Evolutionary conservation across 2,329 filamentous ascomycete genomes (phyloP), one percentile per base, ranked within the genome.

Genomic region (Ophiosphaerella narmari): DNA sequence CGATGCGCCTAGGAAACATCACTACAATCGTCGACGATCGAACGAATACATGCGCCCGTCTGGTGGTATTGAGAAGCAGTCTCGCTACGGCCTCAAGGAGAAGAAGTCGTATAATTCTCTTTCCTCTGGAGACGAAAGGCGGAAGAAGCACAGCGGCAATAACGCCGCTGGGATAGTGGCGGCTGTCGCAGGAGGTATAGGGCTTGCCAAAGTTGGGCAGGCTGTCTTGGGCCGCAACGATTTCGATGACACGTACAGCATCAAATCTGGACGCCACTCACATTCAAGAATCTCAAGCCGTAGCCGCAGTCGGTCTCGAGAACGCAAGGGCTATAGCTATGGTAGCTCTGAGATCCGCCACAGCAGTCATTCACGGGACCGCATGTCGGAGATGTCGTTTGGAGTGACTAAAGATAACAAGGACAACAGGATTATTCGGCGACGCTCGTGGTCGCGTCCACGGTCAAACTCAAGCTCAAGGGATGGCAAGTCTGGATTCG

Each of bases 1-100:
- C 51, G 79, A 86, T 64, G 85, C 84, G 0, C 85, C 85, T 5
- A 77, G 85, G 44, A 82, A 81, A 56, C 85, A 87, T 62, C 74
- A 85, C 59, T 83, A 83, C 63, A 71, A 78, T 50, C 58, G 60
- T 26, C 71, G 71, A 29, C 68, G 75, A 39, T 81, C 79, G 2
- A 71, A 73, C 47, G 80, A 82, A 53, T 58, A 59, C 34, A 60
- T 69, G 57, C 69, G 70, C 12, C 67, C 70, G 4, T 65, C 72
- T 18, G 77, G 83, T n/a, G 77, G 83, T 16, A 77, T 87, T 7
- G 81, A 68, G 60, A 87, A 87, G 64, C 73, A 80, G n/a, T 81
- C 75, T 47, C 79, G 84, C 38, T 86, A 86, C 55, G 57, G 57
- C 0, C 35, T 69, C 32, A 62, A 64, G 21, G 63, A 70, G 49